Evolutionary conservation across 1,284 basidiomycete genomes (phyloP).

Genomic region (Phenoliferia sp.): DNA sequence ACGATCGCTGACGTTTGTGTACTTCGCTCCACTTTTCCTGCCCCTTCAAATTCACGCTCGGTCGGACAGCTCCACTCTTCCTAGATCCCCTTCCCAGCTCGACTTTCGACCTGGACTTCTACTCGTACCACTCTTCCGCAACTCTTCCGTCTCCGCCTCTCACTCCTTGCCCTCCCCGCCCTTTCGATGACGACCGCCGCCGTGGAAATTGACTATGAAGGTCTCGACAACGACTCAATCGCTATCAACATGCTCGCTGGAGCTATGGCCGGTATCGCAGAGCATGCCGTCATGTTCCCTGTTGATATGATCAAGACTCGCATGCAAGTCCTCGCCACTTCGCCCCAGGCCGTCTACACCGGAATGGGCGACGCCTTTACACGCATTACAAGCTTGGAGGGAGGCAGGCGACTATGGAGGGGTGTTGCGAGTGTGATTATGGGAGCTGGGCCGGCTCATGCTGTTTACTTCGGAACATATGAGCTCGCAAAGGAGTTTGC

Average conservation of each 20-base stretch:
- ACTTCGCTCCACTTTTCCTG: not conserved
- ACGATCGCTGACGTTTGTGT: not conserved
- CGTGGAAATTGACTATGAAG: constrained; percentile 31
- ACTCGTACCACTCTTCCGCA: not conserved
- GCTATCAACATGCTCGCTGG: constrained; percentile 94
- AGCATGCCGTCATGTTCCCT: constrained; percentile 98
- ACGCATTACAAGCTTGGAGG: constrained; percentile 88
- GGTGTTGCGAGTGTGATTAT: constrained; percentile 96
- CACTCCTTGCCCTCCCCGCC: not conserved
- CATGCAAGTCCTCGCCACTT: constrained; percentile 89
- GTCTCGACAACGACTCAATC: constrained; percentile 34
- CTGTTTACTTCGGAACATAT: constrained; percentile 94
- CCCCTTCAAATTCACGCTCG: not conserved
- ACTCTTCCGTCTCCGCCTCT: not conserved
- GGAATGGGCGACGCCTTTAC: constrained; percentile 81
- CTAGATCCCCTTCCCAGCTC: too few species aligned
- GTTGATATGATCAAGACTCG: constrained; percentile 99
- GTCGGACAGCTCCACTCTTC: not conserved
- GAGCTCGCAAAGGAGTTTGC: constrained; percentile 90
- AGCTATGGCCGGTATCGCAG: constrained; percentile 93
- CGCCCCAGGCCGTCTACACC: constrained; percentile 78
- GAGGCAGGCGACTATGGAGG: constrained; percentile 84
- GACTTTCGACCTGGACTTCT: not conserved
- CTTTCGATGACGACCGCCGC: constrained; percentile 1
- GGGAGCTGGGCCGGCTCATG: constrained; percentile 96